Conservation (phyloP, 352 stramenopile species). For the Pythium angustatum region DNA sequence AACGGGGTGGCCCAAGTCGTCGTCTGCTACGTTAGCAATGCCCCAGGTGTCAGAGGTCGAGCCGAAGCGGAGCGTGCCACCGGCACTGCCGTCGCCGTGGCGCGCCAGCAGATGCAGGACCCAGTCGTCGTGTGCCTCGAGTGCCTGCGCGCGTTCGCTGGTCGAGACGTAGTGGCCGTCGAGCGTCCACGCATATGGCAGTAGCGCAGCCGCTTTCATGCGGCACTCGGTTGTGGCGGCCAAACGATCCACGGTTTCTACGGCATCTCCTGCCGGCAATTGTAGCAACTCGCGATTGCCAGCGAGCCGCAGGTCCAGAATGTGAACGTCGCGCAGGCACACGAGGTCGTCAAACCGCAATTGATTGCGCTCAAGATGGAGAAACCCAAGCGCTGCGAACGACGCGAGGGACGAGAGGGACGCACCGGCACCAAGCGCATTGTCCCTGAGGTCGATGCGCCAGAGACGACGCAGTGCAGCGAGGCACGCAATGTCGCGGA, state of each 20-base stretch:
- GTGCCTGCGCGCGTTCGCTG: conserved; percentile 38
- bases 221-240: conserved; percentile 32
- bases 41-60: conserved; percentile 42
- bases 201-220: conserved; percentile 45
- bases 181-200: conserved; percentile 61
- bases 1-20: neutral
- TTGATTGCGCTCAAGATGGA: conserved; percentile 52
- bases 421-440: conserved; percentile 42
- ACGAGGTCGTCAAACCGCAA: conserved; percentile 54
- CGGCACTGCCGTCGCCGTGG: neutral
- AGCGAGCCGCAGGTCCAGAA: conserved; percentile 49
- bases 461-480: conserved; percentile 44
- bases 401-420: conserved; percentile 42
- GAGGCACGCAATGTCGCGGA: conserved; percentile 47
- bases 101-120: conserved; percentile 29
- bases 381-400: conserved; percentile 55
- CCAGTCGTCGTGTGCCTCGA: conserved; percentile 45
- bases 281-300: conserved; percentile 40
- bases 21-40: neutral
- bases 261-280: too few relatives aligned
- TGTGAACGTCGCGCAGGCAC: conserved; percentile 54
- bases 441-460: conserved; percentile 55
- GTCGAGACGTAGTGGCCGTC: conserved; percentile 59
- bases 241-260: neutral
- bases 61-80: conserved; percentile 31